Conservation (phyloP, 768 basidiomycete species). For the Rubroboletus pulcherrimus region DNA sequence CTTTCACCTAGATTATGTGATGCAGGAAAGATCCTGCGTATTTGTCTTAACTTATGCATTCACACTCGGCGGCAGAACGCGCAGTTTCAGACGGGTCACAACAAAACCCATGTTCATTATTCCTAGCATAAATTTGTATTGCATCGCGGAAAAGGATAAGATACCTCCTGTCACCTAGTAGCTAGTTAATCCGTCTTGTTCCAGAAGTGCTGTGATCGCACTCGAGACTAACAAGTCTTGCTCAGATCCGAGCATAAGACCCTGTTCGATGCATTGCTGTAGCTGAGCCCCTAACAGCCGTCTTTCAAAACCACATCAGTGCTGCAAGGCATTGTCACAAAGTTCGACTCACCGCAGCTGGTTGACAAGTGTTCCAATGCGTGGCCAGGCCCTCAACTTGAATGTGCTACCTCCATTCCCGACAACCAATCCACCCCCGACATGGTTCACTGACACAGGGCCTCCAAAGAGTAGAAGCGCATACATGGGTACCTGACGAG, state of each 20-base stretch:
- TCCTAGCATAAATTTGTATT: constrained; percentile 17
- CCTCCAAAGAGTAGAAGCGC: constrained; percentile 84
- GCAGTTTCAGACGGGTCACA: background rate
- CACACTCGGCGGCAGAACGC: background rate
- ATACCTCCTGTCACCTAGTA: background rate
- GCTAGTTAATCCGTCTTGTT: constrained; percentile 33
- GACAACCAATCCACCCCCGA: constrained; percentile 71
- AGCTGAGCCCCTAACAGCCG: constrained; percentile 69
- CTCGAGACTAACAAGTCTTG: constrained; percentile 52
- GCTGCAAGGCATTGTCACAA: background rate
- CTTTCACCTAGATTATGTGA: background rate
- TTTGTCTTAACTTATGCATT: constrained; percentile 12
- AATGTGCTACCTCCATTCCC: constrained; percentile 51
- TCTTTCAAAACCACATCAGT: constrained; percentile 33
- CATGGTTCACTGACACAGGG: constrained; percentile 70
- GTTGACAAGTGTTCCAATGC: constrained; percentile 86
- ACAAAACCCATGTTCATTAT: constrained; percentile 3
- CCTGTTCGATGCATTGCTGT: constrained; percentile 59
- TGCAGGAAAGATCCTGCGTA: background rate
- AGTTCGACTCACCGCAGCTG: constrained; percentile 60
- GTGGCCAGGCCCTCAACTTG: constrained; percentile 77
- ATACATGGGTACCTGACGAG: constrained; percentile 75
- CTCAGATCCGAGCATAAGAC: constrained; percentile 43
- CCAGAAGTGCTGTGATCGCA: constrained; percentile 40
- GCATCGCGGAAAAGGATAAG: background rate